Evolutionary conservation across 2,329 filamentous ascomycete genomes (phyloP).

Genomic region (Aspergillus proliferans): DNA sequence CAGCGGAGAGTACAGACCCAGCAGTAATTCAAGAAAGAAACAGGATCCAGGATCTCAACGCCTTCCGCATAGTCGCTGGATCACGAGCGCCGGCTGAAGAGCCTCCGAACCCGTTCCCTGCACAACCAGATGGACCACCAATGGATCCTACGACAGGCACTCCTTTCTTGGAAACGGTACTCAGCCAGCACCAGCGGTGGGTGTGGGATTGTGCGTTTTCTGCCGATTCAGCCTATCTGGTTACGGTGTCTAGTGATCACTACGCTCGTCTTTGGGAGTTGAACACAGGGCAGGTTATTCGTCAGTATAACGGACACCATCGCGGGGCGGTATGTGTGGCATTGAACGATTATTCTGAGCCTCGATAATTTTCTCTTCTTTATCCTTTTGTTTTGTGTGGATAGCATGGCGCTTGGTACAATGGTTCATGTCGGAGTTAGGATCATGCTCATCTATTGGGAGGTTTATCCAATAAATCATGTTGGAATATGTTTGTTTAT

Average conservation of each 20-base stretch:
- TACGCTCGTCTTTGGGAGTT: constrained; percentile 91
- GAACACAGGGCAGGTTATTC: constrained; percentile 76
- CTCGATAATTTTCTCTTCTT: constrained; percentile 22
- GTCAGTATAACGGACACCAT: constrained; percentile 93
- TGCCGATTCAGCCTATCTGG: constrained; percentile 85
- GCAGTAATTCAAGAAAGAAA: constrained; percentile 12
- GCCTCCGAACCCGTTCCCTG: constrained; percentile 27
- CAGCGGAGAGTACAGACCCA: constrained; percentile 13
- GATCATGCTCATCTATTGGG: not conserved
- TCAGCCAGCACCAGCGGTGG: constrained; percentile 89
- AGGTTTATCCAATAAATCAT: not conserved
- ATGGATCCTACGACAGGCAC: constrained; percentile 45
- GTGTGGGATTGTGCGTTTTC: constrained; percentile 97
- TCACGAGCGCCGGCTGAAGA: constrained; percentile 18
- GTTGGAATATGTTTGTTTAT: not conserved
- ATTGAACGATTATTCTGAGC: constrained; percentile 69
- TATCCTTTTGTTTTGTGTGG: constrained; percentile 10
- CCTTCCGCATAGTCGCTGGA: constrained; percentile 1
- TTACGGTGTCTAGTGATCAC: constrained; percentile 89
- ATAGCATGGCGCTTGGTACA: constrained; percentile 20
- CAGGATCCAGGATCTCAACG: constrained; percentile 22
- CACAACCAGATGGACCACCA: constrained; percentile 33
- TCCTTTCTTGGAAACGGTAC: constrained; percentile 74
- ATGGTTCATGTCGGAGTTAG: not conserved
- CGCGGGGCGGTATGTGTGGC: constrained; percentile 87